Conservation (phyloP, 1,284 basidiomycete species). For the Moesziomyces aphidis region DNA sequence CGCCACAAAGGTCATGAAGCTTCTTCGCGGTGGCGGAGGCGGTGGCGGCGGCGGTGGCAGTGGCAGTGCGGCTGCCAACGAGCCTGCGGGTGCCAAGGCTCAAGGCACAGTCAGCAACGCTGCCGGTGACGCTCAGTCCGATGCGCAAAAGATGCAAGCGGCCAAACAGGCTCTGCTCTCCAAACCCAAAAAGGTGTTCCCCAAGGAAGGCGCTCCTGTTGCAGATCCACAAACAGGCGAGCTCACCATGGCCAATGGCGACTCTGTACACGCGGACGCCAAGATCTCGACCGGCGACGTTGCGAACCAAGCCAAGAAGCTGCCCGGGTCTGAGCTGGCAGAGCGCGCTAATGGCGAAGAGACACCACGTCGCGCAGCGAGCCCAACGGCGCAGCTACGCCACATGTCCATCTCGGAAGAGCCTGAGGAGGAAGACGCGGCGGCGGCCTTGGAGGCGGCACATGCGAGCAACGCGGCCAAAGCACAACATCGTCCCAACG, state of each 20-base stretch:
- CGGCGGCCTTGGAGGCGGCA: conserved; percentile 36
- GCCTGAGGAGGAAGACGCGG: conserved; percentile 29
- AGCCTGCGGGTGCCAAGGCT: conserved; percentile 5
- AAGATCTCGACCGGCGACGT: conserved; percentile 10
- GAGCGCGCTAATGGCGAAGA: conserved; percentile 15
- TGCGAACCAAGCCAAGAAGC: conserved; percentile 23
- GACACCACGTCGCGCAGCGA: conserved; percentile 25
- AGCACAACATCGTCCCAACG: conserved; percentile 14
- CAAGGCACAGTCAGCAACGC: background rate
- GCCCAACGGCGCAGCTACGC: conserved; percentile 22
- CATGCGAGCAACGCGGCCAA: conserved; percentile 29
- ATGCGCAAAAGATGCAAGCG: background rate
- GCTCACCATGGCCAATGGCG: conserved; percentile 35
- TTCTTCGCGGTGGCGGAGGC: conserved; percentile 43
- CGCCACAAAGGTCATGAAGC: conserved; percentile 52
- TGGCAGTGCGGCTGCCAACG: conserved; percentile 18
- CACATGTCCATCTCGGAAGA: conserved; percentile 33
- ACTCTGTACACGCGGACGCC: conserved; percentile 3
- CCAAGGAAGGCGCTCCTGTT: conserved; percentile 46
- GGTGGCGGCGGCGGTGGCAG: conserved; percentile 47
- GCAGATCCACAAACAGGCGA: conserved; percentile 37
- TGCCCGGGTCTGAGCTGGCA: background rate
- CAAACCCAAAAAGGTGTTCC: conserved; percentile 37
- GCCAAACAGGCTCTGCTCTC: conserved; percentile 7
- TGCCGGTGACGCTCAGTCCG: background rate